phyloP scores from a whole-genome alignment of 192 early-diverging fungal species.

The Backusella morwellensis region DNA sequence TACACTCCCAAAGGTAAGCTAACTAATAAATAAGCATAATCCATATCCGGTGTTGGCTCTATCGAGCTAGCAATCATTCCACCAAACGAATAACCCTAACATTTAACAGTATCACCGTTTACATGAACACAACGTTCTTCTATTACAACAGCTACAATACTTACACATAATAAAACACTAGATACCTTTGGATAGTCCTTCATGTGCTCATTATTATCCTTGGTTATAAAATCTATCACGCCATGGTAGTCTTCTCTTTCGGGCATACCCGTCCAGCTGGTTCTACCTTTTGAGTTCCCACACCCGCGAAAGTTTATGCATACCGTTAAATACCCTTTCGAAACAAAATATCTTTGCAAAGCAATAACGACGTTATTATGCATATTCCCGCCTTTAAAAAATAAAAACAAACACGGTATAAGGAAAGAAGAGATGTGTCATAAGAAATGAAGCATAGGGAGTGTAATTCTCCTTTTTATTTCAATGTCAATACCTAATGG shows the following conservation, averaged over 20 bases:
- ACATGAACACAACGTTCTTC: neutral
- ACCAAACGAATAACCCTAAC: constrained; percentile 30
- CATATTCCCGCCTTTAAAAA: constrained; percentile 20
- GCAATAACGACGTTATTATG: constrained; percentile 24
- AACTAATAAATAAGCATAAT: constrained; percentile 17
- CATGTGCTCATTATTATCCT: neutral
- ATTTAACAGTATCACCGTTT: neutral
- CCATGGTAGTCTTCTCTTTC: constrained; percentile 23
- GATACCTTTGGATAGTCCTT: constrained; percentile 4
- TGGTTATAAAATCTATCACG: constrained; percentile 8
- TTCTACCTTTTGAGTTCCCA: constrained; percentile 22
- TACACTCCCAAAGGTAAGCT: constrained; percentile 22
- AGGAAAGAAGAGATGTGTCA: neutral
- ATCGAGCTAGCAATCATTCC: constrained; percentile 24
- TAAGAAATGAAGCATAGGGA: neutral
- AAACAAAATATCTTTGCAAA: constrained; percentile 14
- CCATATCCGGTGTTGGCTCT: neutral
- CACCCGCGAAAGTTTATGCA: constrained; percentile 23
- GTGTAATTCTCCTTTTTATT: neutral
- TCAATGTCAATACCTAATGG: constrained; percentile 18
- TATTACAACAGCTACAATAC: neutral
- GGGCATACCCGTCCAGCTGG: constrained; percentile 29
- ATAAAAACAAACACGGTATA: neutral
- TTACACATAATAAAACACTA: constrained; percentile 22
- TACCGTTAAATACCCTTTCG: constrained; percentile 8